Evolutionary conservation across 352 stramenopile species (phyloP), one percentile per base, ranked within the genome.

Genomic region (Pythium plurisporium): DNA sequence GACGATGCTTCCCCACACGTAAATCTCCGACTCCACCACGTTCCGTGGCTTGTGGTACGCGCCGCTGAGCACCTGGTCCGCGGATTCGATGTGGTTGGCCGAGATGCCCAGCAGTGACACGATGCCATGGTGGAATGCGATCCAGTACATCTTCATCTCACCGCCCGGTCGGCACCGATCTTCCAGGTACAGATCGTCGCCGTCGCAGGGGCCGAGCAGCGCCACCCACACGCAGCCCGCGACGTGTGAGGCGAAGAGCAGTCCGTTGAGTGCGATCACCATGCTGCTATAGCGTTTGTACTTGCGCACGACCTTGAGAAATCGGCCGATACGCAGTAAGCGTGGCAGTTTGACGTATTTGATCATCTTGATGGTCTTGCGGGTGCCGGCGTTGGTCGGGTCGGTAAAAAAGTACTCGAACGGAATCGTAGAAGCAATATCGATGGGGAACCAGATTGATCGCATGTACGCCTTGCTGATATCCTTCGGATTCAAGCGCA

Each of bases 331-430:
- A 5, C 77, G 77, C 22, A 87, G 64, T 15, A 87, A 49, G 2
- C 74, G 65, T 2, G 77, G 77, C 17, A 87, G 57, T 42, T 87
- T 87, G 30, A 87, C 70, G 56, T 87, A 87, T 67, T 86, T 87
- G 47, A 87, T 79, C 64, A 85, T 76, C 54, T 87, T 87, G 62
- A 87, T 73, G n/a, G 73, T 82, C 51, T 87, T 85, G 14, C 77
- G 77, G 4, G 74, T 87, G 11, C 74, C 76, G 25, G 73, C 60
- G 52, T 67, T 64, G 2, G 52, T 40, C 4, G 60, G 47, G 17
- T 75, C 59, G 6, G 67, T 68, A 27, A 86, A 48, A 37, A 88
- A 70, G 27, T 77, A 73, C 40, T 86, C 78, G 43, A 86, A 82
- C 25, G 78, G 78, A 19, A 85, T 69, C 15, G 78, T 76, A 19